These are phyloP conservation scores for Clitocybe nebularis DNA, from an alignment of 1,284 basidiomycete genomes.

Conservation along the genomic window DNA sequence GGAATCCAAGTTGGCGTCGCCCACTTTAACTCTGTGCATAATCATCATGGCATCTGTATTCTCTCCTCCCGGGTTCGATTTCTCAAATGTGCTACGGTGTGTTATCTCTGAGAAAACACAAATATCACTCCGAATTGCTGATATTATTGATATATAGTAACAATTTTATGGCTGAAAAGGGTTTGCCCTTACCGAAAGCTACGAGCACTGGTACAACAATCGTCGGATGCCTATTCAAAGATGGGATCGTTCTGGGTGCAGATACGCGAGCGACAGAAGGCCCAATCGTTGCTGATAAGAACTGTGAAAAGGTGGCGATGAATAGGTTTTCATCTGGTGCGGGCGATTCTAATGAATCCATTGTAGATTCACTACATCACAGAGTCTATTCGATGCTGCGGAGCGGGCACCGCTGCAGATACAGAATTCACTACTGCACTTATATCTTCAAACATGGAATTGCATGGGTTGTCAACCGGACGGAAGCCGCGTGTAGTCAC, in stretches of 20 bases:
- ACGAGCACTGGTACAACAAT: conserved; percentile 98
- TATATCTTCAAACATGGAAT: conserved; percentile 90
- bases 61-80: conserved; percentile 18
- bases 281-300: conserved; percentile 97
- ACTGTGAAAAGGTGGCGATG: conserved; percentile 91
- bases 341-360: neutral
- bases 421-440: conserved; percentile 94
- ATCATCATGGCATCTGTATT: conserved; percentile 10
- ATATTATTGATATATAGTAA: conserved; percentile 51
- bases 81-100: conserved; percentile 21
- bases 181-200: conserved; percentile 72
- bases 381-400: conserved; percentile 94
- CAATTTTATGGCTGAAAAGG: conserved; percentile 68
- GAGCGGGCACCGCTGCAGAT: conserved; percentile 97
- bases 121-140: neutral
- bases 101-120: neutral
- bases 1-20: neutral
- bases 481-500: conserved; percentile 89
- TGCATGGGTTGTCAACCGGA: conserved; percentile 83
- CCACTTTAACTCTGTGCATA: neutral
- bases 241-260: conserved; percentile 93
- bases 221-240: conserved; percentile 92
- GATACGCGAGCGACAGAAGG: conserved; percentile 97
- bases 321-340: neutral
- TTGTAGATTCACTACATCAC: conserved; percentile 93